Percentiles rank a stretch among this genome's conserved stretches.
Evolutionary conservation across 1,284 basidiomycete species (phyloP).

Genomic region (Hemileia vastatrix): DNA sequence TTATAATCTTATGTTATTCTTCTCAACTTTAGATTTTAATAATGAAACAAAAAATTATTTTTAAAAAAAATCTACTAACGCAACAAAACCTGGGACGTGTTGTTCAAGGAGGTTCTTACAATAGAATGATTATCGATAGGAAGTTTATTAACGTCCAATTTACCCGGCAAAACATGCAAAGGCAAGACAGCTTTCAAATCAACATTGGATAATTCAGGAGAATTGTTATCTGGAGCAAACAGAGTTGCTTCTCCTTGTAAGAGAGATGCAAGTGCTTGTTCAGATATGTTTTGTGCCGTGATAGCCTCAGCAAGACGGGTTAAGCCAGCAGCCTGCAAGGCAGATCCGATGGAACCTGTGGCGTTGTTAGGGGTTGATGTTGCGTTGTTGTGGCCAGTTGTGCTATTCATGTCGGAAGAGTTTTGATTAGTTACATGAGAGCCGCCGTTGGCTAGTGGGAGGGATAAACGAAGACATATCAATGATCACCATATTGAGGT

Average conservation of each 20-base stretch:
- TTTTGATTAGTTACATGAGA: too few species aligned
- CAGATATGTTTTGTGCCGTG: conserved; percentile 1
- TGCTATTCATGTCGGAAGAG: too few species aligned
- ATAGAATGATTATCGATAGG: conserved; percentile 9
- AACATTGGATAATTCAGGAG: too few species aligned
- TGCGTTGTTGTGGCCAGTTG: background rate
- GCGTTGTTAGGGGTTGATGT: background rate
- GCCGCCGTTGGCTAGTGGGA: background rate
- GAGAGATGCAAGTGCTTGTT: conserved; percentile 4
- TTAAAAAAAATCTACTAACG: too few species aligned
- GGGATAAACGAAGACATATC: background rate
- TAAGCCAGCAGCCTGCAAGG: conserved; percentile 7
- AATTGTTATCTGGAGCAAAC: conserved; percentile 9
- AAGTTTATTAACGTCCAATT: conserved; percentile 1
- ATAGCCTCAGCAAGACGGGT: conserved; percentile 1
- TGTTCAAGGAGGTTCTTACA: conserved; percentile 4
- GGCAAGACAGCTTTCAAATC: conserved; percentile 12
- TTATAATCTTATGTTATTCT: too few species aligned
- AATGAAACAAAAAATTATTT: too few species aligned
- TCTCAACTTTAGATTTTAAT: too few species aligned
- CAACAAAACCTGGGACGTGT: conserved; percentile 7
- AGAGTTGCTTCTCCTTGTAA: conserved; percentile 12
- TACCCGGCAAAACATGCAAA: conserved; percentile 16
- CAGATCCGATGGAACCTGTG: conserved; percentile 5
- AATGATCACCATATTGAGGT: too few species aligned